Evolutionary conservation across 495 filamentous ascomycete species (phyloP).

Genomic region (Aspergillus bertholletiae): DNA sequence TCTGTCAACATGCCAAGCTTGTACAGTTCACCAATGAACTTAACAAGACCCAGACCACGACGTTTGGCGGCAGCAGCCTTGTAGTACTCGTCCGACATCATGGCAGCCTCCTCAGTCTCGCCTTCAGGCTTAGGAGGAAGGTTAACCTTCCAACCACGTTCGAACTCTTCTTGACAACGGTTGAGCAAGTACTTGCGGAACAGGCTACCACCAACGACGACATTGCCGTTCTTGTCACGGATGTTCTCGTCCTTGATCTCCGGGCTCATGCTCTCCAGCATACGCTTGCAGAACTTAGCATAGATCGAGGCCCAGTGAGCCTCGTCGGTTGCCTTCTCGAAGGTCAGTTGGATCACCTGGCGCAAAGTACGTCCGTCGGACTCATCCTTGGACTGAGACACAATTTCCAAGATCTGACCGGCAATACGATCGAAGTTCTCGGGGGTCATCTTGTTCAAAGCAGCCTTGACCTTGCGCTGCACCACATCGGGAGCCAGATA

Average conservation of each 20-base stretch:
- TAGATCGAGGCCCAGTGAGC: slow-evolving; percentile 99
- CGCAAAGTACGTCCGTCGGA: slow-evolving; percentile 89
- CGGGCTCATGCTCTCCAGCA: slow-evolving; percentile 92
- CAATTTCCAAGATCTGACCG: slow-evolving; percentile 88
- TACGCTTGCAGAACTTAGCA: slow-evolving; percentile 95
- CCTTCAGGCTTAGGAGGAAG: slow-evolving; percentile 80
- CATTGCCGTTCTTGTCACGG: slow-evolving; percentile 75
- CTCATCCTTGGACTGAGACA: slow-evolving; percentile 92
- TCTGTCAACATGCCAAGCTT: slow-evolving; percentile 98
- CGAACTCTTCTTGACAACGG: slow-evolving; percentile 98
- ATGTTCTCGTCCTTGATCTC: slow-evolving; percentile 96
- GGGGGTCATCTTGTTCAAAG: slow-evolving; percentile 99
- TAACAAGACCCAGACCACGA: slow-evolving; percentile 93
- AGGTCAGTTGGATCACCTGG: slow-evolving; percentile 97
- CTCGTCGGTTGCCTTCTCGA: slow-evolving; percentile 98
- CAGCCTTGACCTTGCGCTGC: slow-evolving; percentile 97
- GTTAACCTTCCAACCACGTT: slow-evolving; percentile 95
- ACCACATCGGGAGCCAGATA: slow-evolving; percentile 88
- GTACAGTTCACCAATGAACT: slow-evolving; percentile 99
- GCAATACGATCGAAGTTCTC: slow-evolving; percentile 98
- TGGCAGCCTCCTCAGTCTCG: slow-evolving; percentile 63
- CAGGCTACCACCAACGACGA: slow-evolving; percentile 85
- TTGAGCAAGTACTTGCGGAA: slow-evolving; percentile 99
- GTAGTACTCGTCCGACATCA: slow-evolving; percentile 98
- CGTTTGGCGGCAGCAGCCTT: slow-evolving; percentile 92